Conservation (phyloP, 176 grass and related monocot genomes). For the Avena insularis region DNA sequence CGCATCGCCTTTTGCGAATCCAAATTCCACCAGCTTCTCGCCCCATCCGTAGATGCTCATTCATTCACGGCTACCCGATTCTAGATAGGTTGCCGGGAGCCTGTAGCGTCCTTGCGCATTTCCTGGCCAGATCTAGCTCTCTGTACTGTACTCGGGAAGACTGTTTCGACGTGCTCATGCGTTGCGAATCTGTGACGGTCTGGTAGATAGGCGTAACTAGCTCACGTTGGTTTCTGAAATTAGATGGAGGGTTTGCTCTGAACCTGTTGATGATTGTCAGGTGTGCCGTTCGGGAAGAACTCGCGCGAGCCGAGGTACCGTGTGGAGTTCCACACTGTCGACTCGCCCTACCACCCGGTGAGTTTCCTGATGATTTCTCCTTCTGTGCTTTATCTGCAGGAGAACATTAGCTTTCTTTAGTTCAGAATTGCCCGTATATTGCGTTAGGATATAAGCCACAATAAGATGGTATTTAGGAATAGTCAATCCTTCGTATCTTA, state of each 20-base stretch:
- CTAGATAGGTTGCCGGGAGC: neutral
- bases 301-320: slow-evolving; percentile 46
- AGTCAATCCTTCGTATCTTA: neutral
- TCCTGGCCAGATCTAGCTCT: neutral
- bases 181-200: neutral
- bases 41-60: neutral
- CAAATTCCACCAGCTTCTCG: neutral
- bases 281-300: slow-evolving; percentile 52
- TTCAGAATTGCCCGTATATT: neutral
- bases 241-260: neutral
- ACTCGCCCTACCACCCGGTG: slow-evolving; percentile 49
- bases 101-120: neutral
- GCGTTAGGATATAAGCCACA: neutral
- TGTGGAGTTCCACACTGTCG: slow-evolving; percentile 42
- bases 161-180: neutral
- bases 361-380: neutral
- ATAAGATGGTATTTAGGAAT: neutral
- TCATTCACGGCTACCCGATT: neutral
- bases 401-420: neutral
- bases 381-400: neutral
- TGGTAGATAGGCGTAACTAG: neutral
- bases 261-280: slow-evolving; percentile 6
- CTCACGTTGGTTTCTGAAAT: neutral
- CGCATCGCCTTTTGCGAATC: neutral
- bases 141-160: neutral